Evolutionary conservation across 192 early-diverging fungal species (phyloP).

Genomic region (Ambispora gerdemannii): DNA sequence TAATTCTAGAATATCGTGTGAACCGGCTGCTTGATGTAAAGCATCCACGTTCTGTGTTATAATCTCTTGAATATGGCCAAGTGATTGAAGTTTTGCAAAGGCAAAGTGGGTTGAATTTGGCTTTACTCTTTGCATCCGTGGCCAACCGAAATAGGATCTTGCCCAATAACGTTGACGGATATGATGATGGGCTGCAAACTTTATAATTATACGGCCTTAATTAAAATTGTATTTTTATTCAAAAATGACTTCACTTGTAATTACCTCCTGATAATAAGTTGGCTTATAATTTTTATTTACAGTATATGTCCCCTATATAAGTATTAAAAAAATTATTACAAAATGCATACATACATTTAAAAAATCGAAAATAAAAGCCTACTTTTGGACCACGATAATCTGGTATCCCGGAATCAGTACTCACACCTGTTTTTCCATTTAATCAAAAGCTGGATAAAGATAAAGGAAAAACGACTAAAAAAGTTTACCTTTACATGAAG

Average conservation of each 20-base stretch:
- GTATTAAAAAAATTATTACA: too few relatives aligned
- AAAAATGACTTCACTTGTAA: conserved; percentile 27
- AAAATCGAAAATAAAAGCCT: conserved; percentile 38
- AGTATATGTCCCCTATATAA: conserved; percentile 56
- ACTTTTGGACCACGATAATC: conserved; percentile 78
- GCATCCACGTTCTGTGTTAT: conserved; percentile 95
- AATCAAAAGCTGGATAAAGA: not conserved
- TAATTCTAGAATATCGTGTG: conserved; percentile 67
- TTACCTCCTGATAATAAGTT: conserved; percentile 73
- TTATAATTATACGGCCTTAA: too few relatives aligned
- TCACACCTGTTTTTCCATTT: conserved; percentile 42
- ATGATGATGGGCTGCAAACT: conserved; percentile 51
- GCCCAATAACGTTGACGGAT: conserved; percentile 89
- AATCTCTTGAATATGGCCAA: conserved; percentile 50
- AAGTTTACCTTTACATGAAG: not conserved
- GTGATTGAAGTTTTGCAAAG: conserved; percentile 49
- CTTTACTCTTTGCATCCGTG: conserved; percentile 57
- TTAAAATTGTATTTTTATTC: too few relatives aligned
- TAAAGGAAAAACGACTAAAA: too few relatives aligned
- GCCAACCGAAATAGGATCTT: conserved; percentile 80
- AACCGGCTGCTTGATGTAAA: conserved; percentile 64
- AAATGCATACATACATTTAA: too few relatives aligned
- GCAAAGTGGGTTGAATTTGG: conserved; percentile 75
- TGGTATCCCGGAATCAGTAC: conserved; percentile 70
- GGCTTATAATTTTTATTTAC: conserved; percentile 76